Conservation (phyloP, 1,139 yeast species). For the Diutina sp. region DNA sequence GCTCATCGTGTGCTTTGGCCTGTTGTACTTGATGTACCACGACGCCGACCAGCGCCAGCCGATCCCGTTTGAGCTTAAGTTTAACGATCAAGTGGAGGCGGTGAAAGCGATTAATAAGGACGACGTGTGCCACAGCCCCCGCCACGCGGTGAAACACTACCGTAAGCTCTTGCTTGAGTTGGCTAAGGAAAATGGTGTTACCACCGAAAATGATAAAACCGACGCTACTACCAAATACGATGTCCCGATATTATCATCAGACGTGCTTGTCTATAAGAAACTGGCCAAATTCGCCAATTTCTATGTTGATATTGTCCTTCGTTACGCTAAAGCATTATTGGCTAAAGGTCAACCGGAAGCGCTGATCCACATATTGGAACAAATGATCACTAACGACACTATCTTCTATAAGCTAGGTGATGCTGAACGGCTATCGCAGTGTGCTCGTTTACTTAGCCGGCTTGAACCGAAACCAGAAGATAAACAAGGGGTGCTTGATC, state of each 20-base stretch:
- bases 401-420: conserved; percentile 30
- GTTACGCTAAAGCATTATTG: conserved; percentile 29
- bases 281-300: conserved; percentile 26
- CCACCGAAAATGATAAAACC: conserved; percentile 15
- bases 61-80: conserved; percentile 27
- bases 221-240: conserved; percentile 11
- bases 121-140: conserved; percentile 29
- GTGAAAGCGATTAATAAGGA: conserved; percentile 35
- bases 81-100: conserved; percentile 21
- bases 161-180: conserved; percentile 24
- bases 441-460: conserved; percentile 25
- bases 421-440: conserved; percentile 29
- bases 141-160: conserved; percentile 33
- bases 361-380: conserved; percentile 17
- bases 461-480: conserved; percentile 13
- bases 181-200: conserved; percentile 20
- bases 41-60: conserved; percentile 29
- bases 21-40: conserved; percentile 25
- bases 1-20: conserved; percentile 24
- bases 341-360: conserved; percentile 28
- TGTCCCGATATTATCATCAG: conserved; percentile 22
- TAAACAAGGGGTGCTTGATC: conserved; percentile 22
- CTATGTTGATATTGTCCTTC: conserved; percentile 30
- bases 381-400: conserved; percentile 24
- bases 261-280: conserved; percentile 18